Evolutionary conservation across 768 basidiomycete species (phyloP).

Genomic region (Tylopilus subfusipes): DNA sequence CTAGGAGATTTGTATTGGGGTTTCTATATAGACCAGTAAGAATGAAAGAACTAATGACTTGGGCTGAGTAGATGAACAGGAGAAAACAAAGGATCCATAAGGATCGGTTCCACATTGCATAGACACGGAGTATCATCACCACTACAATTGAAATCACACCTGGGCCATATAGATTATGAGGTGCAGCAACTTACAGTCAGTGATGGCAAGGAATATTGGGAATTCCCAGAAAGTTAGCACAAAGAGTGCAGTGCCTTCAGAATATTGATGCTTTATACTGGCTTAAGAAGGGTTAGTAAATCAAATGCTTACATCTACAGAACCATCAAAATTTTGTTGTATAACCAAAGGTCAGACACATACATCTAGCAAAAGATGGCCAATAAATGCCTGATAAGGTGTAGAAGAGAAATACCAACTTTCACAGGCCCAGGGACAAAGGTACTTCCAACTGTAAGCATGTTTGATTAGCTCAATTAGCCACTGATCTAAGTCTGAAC

Average conservation of each 20-base stretch:
- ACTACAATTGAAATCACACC: background rate
- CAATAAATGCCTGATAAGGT: background rate
- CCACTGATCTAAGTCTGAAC: background rate
- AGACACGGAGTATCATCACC: background rate
- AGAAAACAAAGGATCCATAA: background rate
- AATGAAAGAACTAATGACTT: background rate
- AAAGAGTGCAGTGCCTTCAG: background rate
- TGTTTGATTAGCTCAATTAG: background rate
- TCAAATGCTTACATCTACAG: constrained; percentile 1
- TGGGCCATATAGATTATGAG: too few relatives aligned
- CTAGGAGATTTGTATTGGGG: background rate
- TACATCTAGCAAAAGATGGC: background rate
- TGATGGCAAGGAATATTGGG: background rate
- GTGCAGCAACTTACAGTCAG: constrained; percentile 4
- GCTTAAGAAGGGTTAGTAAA: background rate
- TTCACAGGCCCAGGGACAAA: background rate
- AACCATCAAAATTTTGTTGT: background rate
- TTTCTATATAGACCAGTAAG: background rate
- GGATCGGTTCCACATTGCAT: background rate
- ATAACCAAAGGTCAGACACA: background rate
- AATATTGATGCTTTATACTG: background rate
- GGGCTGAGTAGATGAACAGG: background rate
- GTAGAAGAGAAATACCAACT: background rate
- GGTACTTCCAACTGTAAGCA: background rate
- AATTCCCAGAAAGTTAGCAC: background rate